Conservation (phyloP, 1,284 basidiomycete species). For the Cryptococcus sp. region DNA sequence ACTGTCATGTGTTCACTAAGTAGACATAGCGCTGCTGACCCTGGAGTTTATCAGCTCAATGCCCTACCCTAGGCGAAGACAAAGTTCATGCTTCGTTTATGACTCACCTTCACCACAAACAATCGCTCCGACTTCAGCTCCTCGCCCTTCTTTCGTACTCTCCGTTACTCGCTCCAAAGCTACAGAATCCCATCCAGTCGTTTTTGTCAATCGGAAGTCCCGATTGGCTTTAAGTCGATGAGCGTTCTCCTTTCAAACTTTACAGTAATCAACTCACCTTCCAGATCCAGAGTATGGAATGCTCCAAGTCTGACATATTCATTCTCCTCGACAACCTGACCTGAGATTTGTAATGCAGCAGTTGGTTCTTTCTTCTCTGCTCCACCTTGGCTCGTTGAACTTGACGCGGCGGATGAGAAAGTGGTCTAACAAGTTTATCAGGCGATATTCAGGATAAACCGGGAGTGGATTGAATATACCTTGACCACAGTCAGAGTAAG, state of each 20-base stretch:
- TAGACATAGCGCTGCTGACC: constrained; percentile 87
- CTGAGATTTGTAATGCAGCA: constrained; percentile 77
- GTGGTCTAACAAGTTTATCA: constrained; percentile 42
- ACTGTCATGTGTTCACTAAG: constrained; percentile 96
- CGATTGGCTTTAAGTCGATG: constrained; percentile 57
- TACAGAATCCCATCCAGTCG: constrained; percentile 82
- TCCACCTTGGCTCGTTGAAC: constrained; percentile 50
- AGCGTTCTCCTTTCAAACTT: background rate
- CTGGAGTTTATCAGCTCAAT: constrained; percentile 45
- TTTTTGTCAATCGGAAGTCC: constrained; percentile 87
- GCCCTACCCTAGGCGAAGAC: background rate
- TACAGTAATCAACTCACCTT: constrained; percentile 47
- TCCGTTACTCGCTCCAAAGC: constrained; percentile 78
- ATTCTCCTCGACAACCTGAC: constrained; percentile 85
- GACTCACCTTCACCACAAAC: constrained; percentile 80
- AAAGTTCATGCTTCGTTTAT: background rate
- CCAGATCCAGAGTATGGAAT: constrained; percentile 92
- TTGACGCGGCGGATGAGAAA: constrained; percentile 62
- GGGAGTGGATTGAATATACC: constrained; percentile 26
- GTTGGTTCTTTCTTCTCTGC: constrained; percentile 48
- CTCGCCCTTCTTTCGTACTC: constrained; percentile 81
- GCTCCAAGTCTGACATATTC: constrained; percentile 88
- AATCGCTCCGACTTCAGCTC: constrained; percentile 93
- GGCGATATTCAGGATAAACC: too few relatives aligned
- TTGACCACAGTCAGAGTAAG: constrained; percentile 76